Conservation (phyloP, 2,329 filamentous ascomycete species). For the Fusarium ramigenum region DNA sequence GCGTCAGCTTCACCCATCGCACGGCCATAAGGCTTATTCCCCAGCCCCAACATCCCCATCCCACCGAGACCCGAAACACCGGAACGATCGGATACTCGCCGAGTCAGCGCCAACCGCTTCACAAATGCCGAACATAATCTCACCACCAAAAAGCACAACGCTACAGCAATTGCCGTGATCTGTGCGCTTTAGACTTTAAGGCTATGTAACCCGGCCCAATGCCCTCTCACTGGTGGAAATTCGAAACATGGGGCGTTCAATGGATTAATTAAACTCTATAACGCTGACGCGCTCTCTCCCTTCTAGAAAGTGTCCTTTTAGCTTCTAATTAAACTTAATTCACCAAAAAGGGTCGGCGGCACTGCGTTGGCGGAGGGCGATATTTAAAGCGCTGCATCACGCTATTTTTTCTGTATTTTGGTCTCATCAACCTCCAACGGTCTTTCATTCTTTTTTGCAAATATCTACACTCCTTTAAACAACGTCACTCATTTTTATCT, state of each 20-base stretch:
- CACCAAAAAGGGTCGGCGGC: neutral
- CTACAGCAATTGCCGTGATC: conserved; percentile 4
- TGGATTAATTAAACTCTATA: conserved; percentile 11
- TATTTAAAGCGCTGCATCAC: neutral
- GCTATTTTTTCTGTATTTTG: neutral
- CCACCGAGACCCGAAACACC: neutral
- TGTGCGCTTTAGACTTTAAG: conserved; percentile 8
- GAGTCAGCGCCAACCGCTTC: neutral
- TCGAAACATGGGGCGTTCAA: neutral
- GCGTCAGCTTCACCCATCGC: neutral
- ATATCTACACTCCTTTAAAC: neutral
- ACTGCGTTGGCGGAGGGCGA: neutral
- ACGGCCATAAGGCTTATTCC: neutral
- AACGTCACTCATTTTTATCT: neutral
- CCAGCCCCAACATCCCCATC: neutral
- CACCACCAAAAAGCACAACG: too few relatives aligned
- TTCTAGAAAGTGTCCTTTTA: neutral
- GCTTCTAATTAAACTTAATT: conserved; percentile 18
- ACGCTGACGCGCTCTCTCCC: neutral
- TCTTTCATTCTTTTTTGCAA: neutral
- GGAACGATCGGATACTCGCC: neutral
- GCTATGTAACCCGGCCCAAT: neutral
- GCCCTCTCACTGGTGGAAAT: neutral
- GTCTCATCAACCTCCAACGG: neutral
- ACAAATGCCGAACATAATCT: neutral